Percentiles rank a stretch among this genome's conserved stretches.
These are phyloP conservation scores for Allomyces macrogynus DNA, from an alignment of 192 early-diverging fungal genomes.

Conservation along the genomic window DNA sequence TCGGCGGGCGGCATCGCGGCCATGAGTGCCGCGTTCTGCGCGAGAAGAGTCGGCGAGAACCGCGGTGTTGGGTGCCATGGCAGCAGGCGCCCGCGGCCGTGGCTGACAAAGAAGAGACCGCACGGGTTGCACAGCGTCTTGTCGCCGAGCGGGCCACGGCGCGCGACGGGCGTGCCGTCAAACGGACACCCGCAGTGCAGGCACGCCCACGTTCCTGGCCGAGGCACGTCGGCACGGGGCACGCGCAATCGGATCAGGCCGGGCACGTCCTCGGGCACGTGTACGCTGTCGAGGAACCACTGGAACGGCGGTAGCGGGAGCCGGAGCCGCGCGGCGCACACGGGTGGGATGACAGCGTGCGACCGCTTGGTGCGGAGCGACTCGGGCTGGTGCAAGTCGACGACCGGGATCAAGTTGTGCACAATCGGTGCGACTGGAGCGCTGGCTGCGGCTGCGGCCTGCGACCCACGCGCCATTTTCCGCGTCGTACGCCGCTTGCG, in stretches of 20 bases:
- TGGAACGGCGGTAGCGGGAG: too few relatives aligned
- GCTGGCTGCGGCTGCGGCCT: not conserved
- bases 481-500: not conserved
- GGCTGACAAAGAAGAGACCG: not conserved
- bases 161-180: not conserved
- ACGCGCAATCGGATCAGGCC: not conserved
- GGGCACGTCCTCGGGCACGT: too few relatives aligned
- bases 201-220: not conserved
- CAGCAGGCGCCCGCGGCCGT: not conserved
- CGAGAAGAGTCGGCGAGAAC: not conserved
- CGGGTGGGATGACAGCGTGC: not conserved
- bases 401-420: not conserved
- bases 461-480: not conserved
- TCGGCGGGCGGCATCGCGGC: not conserved
- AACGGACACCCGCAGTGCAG: not conserved
- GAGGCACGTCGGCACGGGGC: not conserved
- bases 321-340: not conserved
- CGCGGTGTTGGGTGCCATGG: not conserved
- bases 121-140: not conserved
- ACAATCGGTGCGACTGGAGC: not conserved
- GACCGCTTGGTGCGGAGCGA: not conserved
- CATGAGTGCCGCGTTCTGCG: not conserved
- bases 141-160: not conserved
- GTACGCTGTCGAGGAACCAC: too few relatives aligned
- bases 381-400: not conserved